These are phyloP conservation scores for Oryza punctata DNA, from an alignment of 176 grass and related monocot genomes.

Conservation along the genomic window DNA sequence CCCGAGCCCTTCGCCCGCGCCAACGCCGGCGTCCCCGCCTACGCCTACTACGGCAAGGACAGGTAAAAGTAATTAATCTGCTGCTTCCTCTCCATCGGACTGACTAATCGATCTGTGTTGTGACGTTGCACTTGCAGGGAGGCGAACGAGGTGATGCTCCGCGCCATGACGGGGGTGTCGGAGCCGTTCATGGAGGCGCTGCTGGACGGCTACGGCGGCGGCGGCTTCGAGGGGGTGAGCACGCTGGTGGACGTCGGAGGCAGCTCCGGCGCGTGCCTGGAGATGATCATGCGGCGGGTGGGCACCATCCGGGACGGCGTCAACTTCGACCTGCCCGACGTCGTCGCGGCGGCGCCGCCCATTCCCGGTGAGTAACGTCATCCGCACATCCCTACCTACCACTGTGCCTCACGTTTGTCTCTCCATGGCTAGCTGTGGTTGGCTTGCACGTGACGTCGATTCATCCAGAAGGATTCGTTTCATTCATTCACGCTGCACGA, in stretches of 20 bases:
- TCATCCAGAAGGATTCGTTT: too few species aligned
- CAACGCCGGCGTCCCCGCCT: constrained; percentile 63
- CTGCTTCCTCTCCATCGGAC: too few species aligned
- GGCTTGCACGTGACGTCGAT: too few species aligned
- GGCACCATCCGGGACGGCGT: constrained; percentile 48
- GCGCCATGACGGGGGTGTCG: constrained; percentile 73
- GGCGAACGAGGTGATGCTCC: constrained; percentile 70
- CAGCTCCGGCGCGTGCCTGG: constrained; percentile 75
- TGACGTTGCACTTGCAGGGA: not conserved
- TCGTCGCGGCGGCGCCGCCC: constrained; percentile 64
- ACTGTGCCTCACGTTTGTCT: not conserved
- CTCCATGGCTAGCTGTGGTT: too few species aligned
- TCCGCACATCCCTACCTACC: too few species aligned
- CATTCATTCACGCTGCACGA: too few species aligned
- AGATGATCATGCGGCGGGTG: constrained; percentile 71
- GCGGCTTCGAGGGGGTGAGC: constrained; percentile 43
- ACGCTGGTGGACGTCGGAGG: constrained; percentile 87
- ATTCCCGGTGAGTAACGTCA: constrained; percentile 42
- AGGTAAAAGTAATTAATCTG: not conserved
- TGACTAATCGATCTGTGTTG: too few species aligned
- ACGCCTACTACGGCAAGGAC: constrained; percentile 75
- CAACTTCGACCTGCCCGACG: constrained; percentile 90
- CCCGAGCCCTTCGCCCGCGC: constrained; percentile 82
- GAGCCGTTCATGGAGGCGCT: constrained; percentile 88
- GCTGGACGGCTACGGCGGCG: constrained; percentile 46